A percentile compares a stretch with the other conserved stretches of the same genome.
Evolutionary conservation across 805 yeast genomes (phyloP).

Genomic region (Candida piceae): DNA sequence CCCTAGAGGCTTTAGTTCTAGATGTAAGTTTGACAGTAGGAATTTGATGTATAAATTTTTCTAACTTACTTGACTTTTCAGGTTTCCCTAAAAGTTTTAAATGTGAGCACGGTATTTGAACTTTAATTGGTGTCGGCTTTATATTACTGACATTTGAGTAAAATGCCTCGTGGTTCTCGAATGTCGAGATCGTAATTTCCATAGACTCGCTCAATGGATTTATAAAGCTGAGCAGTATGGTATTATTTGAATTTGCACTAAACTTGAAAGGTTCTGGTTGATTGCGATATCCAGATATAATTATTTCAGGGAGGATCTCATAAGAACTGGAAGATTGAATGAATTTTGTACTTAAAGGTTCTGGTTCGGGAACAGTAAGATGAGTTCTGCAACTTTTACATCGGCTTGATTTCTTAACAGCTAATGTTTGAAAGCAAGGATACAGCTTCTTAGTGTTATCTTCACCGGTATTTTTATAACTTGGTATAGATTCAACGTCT

Average conservation of each 20-base stretch:
- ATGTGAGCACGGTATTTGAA: constrained; percentile 18
- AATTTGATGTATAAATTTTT: constrained; percentile 14
- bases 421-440: constrained; percentile 19
- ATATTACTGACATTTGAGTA: background rate
- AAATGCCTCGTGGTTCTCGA: constrained; percentile 6
- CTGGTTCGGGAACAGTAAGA: constrained; percentile 16
- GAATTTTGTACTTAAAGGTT: constrained; percentile 17
- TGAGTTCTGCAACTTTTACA: constrained; percentile 21
- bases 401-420: constrained; percentile 9
- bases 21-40: constrained; percentile 28
- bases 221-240: constrained; percentile 10
- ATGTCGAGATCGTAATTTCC: constrained; percentile 11
- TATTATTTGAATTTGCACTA: background rate
- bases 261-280: constrained; percentile 2
- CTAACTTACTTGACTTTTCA: constrained; percentile 6
- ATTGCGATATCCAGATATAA: constrained; percentile 3
- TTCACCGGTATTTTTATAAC: background rate
- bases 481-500: background rate
- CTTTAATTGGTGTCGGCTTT: background rate
- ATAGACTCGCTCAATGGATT: constrained; percentile 8
- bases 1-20: constrained; percentile 24
- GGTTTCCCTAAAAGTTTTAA: constrained; percentile 15
- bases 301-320: constrained; percentile 21
- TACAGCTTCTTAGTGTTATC: background rate
- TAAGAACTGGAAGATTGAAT: constrained; percentile 9